Evolutionary conservation across 441 rosid species (phyloP).

Genomic region (Populus trichocarpa): DNA sequence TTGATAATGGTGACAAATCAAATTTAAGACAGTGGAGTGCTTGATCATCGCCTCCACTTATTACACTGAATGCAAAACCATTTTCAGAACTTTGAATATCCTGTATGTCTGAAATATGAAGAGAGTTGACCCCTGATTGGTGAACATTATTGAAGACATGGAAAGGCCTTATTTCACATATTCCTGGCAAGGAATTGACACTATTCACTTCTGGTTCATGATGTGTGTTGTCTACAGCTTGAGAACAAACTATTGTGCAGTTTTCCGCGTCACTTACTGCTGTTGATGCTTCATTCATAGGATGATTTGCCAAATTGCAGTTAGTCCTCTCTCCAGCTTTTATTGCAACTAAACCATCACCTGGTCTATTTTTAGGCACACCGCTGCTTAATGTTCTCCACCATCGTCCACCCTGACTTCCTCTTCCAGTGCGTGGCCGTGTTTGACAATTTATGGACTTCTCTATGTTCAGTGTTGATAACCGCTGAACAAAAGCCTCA

Average conservation of each 20-base stretch:
- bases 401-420: slow-evolving; percentile 96
- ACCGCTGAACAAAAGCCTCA: slow-evolving; percentile 62
- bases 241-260: slow-evolving; percentile 19
- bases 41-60: slow-evolving; percentile 98
- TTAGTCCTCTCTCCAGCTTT: slow-evolving; percentile 24
- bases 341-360: slow-evolving; percentile 13
- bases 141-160: slow-evolving; percentile 54
- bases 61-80: slow-evolving; percentile 41
- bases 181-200: slow-evolving; percentile 35
- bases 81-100: slow-evolving; percentile 28
- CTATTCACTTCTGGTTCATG: slow-evolving; percentile 26
- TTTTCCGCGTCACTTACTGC: slow-evolving; percentile 21
- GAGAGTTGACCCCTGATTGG: slow-evolving; percentile 92
- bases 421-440: slow-evolving; percentile 94
- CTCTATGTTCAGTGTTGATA: slow-evolving; percentile 50
- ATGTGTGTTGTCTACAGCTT: slow-evolving; percentile 20
- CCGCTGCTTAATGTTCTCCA: slow-evolving; percentile 51
- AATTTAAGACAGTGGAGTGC: slow-evolving; percentile 66
- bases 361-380: slow-evolving; percentile 26
- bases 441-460: slow-evolving; percentile 58
- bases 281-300: slow-evolving; percentile 16
- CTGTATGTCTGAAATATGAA: slow-evolving; percentile 54
- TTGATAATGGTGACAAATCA: slow-evolving; percentile 23
- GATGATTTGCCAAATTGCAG: slow-evolving; percentile 15
- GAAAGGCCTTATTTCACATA: slow-evolving; percentile 56